These are phyloP conservation scores for Cryptococcus floricola DNA, from an alignment of 1,284 basidiomycete genomes.

Conservation along the genomic window DNA sequence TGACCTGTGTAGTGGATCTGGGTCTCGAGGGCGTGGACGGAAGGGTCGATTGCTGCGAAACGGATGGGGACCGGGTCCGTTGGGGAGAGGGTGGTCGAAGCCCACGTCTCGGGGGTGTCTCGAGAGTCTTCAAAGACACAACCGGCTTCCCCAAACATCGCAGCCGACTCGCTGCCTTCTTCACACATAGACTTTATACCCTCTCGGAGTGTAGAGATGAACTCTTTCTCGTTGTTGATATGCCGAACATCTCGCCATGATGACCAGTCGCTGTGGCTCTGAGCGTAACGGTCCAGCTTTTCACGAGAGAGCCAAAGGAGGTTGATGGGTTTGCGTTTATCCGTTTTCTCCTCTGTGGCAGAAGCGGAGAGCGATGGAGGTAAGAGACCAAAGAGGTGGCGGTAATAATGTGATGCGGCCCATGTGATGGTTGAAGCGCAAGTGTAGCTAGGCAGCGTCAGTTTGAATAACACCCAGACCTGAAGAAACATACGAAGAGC, in stretches of 20 bases:
- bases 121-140: slow-evolving; percentile 32
- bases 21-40: slow-evolving; percentile 38
- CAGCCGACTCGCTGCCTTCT: background rate
- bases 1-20: slow-evolving; percentile 43
- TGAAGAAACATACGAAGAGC: slow-evolving; percentile 11
- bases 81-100: background rate
- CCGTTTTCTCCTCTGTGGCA: slow-evolving; percentile 1
- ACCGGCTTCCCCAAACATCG: slow-evolving; percentile 6
- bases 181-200: slow-evolving; percentile 27
- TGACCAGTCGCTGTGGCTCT: slow-evolving; percentile 31
- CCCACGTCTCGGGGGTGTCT: slow-evolving; percentile 34
- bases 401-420: slow-evolving; percentile 44
- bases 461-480: background rate
- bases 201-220: slow-evolving; percentile 19
- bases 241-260: slow-evolving; percentile 37
- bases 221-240: slow-evolving; percentile 37
- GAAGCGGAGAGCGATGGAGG: slow-evolving; percentile 17
- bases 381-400: slow-evolving; percentile 39
- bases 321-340: slow-evolving; percentile 27
- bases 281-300: slow-evolving; percentile 33
- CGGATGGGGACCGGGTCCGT: slow-evolving; percentile 18
- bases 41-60: slow-evolving; percentile 38
- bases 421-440: slow-evolving; percentile 43
- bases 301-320: slow-evolving; percentile 41
- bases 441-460: slow-evolving; percentile 16